Base-by-base conservation (phyloP, 2,329 filamentous ascomycete species). In the Paracamarosporium sp. region DNA sequence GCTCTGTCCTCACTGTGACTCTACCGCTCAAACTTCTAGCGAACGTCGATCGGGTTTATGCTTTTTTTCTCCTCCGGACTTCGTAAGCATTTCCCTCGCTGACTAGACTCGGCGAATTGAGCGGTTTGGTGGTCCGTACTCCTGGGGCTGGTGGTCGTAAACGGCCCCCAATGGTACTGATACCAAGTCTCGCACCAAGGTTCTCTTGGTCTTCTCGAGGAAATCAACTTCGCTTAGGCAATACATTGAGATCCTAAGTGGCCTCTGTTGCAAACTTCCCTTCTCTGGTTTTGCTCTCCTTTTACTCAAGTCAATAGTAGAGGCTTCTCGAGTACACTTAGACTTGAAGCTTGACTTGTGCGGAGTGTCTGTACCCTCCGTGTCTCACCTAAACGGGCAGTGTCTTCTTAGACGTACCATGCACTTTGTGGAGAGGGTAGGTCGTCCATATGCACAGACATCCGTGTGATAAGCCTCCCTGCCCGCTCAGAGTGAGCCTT, bases 31-130 rank as follows among this genome's bases (percentile, higher is more conserved):
- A 17, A 17, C 12, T 41, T 25, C 17, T 27, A 12, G n/a, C 9
- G 11, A 13, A 41, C 6, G 25, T 41, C 11, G 35, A 41, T 43
- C 35, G 36, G 31, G 17, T 9, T 3, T 43, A 9, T 33, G 25
- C 20, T 50, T 31, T 43, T 28, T 38, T 38, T 13, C 27, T 17
- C 27, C 35, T 41, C n/a, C 48, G 48, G 48, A 51, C 48, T 51
- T 51, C 30, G 48, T 51, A 8, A 24, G n/a, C 4, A 24, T 12
- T 2, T 28, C n/a, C 48, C 48, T 41, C 24, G 48, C 36, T 30
- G 31, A 38, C 48, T 17, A 41, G 48, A n/a, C 33, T 33, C 25
- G 48, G 35, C 22, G 22, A 13, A 27, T 12, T 24, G 15, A 40
- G 28, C 27, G 12, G 45, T 36, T 13, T 51, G 35, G 17, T 36